These are phyloP conservation scores for Apiospora kogelbergensis DNA, from an alignment of 2,329 filamentous ascomycete species.

Conservation along the genomic window DNA sequence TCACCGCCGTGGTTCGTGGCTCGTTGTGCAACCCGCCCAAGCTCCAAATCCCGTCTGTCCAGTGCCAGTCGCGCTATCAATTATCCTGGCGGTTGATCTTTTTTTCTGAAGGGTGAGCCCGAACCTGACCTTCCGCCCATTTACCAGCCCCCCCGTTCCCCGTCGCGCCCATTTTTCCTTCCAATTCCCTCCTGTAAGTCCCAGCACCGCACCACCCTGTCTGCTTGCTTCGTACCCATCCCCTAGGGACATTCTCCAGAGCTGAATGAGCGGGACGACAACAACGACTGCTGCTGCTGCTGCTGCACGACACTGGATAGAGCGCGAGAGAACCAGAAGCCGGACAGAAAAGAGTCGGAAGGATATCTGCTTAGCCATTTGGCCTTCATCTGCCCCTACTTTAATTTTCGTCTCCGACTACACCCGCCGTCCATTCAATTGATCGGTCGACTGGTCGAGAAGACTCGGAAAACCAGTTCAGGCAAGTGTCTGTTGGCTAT, in stretches of 20 bases:
- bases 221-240: not conserved
- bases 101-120: conserved; percentile 4
- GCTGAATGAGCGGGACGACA: conserved; percentile 6
- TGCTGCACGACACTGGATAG: not conserved
- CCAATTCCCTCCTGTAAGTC: conserved; percentile 8
- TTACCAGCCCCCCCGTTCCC: conserved; percentile 6
- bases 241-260: conserved; percentile 2
- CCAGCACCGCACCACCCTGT: not conserved
- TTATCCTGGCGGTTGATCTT: conserved; percentile 8
- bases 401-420: conserved; percentile 7
- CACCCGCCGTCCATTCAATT: conserved; percentile 4
- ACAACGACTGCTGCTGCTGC: not conserved
- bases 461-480: conserved; percentile 6
- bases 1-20: conserved; percentile 4
- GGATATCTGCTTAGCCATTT: not conserved
- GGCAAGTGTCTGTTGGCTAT: conserved; percentile 1
- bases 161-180: conserved; percentile 3
- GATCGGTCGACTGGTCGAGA: conserved; percentile 4
- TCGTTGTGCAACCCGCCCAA: conserved; percentile 1
- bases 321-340: not conserved
- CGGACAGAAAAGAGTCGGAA: not conserved
- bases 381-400: not conserved
- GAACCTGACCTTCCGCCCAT: not conserved
- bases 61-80: conserved; percentile 7
- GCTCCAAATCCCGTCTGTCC: not conserved